These are phyloP conservation scores for Magnolia kwangsiensis DNA, from an alignment of 164 flowering plant genomes.

Conservation along the genomic window DNA sequence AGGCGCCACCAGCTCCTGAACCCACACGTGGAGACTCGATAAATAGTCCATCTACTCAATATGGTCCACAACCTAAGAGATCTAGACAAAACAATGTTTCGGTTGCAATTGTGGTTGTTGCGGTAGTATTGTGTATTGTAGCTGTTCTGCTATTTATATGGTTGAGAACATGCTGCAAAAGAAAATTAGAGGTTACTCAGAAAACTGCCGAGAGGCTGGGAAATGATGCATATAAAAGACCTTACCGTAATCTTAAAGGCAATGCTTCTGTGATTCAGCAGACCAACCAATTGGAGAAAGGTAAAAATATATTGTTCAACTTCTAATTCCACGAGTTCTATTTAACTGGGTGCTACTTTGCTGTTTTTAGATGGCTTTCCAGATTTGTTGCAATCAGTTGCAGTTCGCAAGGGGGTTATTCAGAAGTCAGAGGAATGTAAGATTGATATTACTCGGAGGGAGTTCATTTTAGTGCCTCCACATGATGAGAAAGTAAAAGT, in stretches of 20 bases:
- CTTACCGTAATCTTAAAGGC: constrained; percentile 22
- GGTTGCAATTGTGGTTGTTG: constrained; percentile 37
- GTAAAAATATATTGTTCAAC: constrained; percentile 16
- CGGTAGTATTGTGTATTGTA: constrained; percentile 21
- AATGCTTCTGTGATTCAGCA: constrained; percentile 15
- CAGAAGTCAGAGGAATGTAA: constrained; percentile 22
- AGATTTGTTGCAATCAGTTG: not conserved
- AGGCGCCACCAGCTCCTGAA: constrained; percentile 41
- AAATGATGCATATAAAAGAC: constrained; percentile 15
- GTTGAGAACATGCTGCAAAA: constrained; percentile 27
- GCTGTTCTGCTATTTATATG: constrained; percentile 35
- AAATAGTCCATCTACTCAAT: constrained; percentile 28
- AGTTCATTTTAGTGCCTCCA: constrained; percentile 18
- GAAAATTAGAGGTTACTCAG: constrained; percentile 15
- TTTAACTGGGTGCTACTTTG: not conserved
- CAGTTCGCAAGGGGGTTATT: constrained; percentile 28
- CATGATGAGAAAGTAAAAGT: constrained; percentile 31
- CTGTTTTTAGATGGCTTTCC: not conserved
- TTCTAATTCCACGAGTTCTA: not conserved
- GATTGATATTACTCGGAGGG: constrained; percentile 18
- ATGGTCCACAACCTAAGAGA: constrained; percentile 17
- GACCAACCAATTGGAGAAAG: constrained; percentile 28
- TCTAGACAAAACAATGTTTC: constrained; percentile 18
- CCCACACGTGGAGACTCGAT: constrained; percentile 16
- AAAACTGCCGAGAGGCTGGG: constrained; percentile 22